These are phyloP conservation scores for Catunica adiposa DNA, from an alignment of 2,329 filamentous ascomycete species.

Conservation along the genomic window DNA sequence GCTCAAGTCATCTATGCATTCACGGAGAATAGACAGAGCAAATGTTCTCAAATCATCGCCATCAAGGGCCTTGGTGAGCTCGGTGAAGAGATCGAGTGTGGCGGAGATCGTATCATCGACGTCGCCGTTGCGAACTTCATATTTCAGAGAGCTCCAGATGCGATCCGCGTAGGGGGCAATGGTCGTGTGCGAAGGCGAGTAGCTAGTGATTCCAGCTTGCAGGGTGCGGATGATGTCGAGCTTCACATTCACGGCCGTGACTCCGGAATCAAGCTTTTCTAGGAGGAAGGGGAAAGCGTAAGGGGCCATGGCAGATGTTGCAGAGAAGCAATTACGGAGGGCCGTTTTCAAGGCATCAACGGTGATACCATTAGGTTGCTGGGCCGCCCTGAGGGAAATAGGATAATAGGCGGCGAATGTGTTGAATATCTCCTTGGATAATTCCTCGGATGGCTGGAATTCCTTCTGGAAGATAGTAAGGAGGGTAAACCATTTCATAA, in stretches of 20 bases:
- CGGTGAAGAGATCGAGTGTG: constrained; percentile 37
- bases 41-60: constrained; percentile 30
- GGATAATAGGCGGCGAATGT: constrained; percentile 44
- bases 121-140: constrained; percentile 45
- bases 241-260: constrained; percentile 40
- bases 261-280: constrained; percentile 39
- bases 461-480: constrained; percentile 28
- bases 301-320: constrained; percentile 29
- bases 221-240: constrained; percentile 41
- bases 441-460: constrained; percentile 29
- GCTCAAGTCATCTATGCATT: constrained; percentile 36
- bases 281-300: constrained; percentile 37
- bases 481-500: constrained; percentile 41
- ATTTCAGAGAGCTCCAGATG: constrained; percentile 45
- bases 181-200: constrained; percentile 29
- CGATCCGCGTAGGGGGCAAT: constrained; percentile 32
- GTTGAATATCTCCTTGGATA: constrained; percentile 35
- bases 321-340: constrained; percentile 37
- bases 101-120: constrained; percentile 39
- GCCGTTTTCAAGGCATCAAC: constrained; percentile 39
- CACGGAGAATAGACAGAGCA: constrained; percentile 31
- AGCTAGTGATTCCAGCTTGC: constrained; percentile 34
- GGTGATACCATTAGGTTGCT: constrained; percentile 33
- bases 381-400: constrained; percentile 37
- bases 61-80: constrained; percentile 30